Conservation (phyloP, 2,329 filamentous ascomycete species). For the Colletotrichum cuscutae region DNA sequence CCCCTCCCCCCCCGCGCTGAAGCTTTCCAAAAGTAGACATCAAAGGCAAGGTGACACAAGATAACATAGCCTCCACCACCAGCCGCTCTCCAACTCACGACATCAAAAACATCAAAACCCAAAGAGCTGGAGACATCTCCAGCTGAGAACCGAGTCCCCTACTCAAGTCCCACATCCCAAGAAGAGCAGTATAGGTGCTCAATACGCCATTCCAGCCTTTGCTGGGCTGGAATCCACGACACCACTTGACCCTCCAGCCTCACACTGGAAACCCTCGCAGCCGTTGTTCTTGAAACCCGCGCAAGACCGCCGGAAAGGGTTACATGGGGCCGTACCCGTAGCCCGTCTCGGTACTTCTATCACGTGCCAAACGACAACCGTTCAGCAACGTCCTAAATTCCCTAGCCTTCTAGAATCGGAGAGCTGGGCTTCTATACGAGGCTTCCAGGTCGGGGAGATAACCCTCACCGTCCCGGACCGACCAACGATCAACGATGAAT, state of each 20-base stretch:
- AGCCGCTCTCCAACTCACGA: too few relatives aligned
- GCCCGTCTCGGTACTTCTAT: not conserved
- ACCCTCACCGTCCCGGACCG: too few relatives aligned
- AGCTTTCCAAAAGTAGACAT: too few relatives aligned
- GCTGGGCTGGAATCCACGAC: not conserved
- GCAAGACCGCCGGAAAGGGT: not conserved
- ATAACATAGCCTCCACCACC: too few relatives aligned
- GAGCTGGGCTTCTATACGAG: too few relatives aligned
- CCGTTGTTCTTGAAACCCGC: not conserved
- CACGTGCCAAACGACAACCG: not conserved
- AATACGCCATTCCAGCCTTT: not conserved
- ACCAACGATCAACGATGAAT: not conserved
- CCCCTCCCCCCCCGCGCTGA: too few relatives aligned
- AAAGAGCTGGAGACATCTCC: too few relatives aligned
- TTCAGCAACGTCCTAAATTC: not conserved
- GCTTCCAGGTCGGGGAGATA: too few relatives aligned
- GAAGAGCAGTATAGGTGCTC: not conserved
- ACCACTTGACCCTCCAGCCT: not conserved
- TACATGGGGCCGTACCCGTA: not conserved
- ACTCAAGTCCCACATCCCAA: not conserved
- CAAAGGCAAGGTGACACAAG: too few relatives aligned
- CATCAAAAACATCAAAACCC: too few relatives aligned
- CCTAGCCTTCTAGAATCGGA: not conserved
- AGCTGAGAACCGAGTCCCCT: too few relatives aligned
- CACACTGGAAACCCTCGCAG: not conserved